Percentiles rank a stretch among this genome's conserved stretches.
Evolutionary conservation across 768 basidiomycete species (phyloP).

Genomic region (Russula emetica): DNA sequence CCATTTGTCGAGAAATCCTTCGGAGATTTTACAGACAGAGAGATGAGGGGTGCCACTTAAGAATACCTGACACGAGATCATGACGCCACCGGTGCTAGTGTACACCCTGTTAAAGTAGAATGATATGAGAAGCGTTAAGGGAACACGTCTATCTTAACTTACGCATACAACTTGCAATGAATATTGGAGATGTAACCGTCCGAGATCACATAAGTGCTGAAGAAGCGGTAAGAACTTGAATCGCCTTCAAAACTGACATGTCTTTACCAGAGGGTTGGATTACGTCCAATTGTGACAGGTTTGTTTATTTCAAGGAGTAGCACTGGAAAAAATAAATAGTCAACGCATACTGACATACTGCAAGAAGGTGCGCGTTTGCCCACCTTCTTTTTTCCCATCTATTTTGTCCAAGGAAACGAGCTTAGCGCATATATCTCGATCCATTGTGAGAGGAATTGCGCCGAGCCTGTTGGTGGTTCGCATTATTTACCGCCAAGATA

Average conservation of each 20-base stretch:
- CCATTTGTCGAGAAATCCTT: slow-evolving; percentile 81
- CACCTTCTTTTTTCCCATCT: slow-evolving; percentile 68
- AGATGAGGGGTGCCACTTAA: background rate
- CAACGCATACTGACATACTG: background rate
- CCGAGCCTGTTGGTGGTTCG: no score
- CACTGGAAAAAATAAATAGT: slow-evolving; percentile 37
- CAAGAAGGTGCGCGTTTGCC: background rate
- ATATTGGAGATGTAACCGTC: slow-evolving; percentile 62
- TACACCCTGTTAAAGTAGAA: slow-evolving; percentile 46
- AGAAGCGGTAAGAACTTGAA: background rate
- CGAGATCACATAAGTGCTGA: slow-evolving; percentile 56
- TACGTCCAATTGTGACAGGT: slow-evolving; percentile 67
- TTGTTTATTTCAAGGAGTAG: slow-evolving; percentile 56
- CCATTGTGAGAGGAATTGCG: background rate
- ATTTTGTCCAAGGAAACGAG: slow-evolving; percentile 50
- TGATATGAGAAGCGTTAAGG: background rate
- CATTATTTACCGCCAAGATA: no score
- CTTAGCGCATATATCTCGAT: slow-evolving; percentile 60
- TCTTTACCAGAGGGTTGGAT: slow-evolving; percentile 59
- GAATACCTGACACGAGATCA: slow-evolving; percentile 73
- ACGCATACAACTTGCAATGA: slow-evolving; percentile 82
- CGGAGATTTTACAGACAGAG: background rate
- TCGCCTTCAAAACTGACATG: background rate
- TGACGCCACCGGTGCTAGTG: slow-evolving; percentile 65
- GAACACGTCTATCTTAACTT: slow-evolving; percentile 30